Evolutionary conservation across 176 grass and related monocot genomes (phyloP).

Genomic region (Melocanna baccifera): DNA sequence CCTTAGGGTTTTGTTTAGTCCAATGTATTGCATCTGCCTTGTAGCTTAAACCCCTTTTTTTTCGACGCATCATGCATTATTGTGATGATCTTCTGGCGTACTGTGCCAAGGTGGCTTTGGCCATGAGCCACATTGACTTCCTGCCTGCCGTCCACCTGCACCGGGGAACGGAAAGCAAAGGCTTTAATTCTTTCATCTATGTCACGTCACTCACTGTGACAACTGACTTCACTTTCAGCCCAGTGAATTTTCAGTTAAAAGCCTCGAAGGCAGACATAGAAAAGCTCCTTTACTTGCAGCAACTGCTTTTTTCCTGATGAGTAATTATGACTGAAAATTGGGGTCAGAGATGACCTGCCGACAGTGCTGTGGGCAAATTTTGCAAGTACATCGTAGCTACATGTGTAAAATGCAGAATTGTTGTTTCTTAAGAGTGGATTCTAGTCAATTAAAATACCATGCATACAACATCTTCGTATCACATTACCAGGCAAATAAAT

Average conservation of each 20-base stretch:
- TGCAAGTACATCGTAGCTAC: background rate
- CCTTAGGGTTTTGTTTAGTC: background rate
- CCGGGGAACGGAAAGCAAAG: background rate
- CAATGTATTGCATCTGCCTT: background rate
- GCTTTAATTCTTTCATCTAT: background rate
- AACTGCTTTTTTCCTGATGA: background rate
- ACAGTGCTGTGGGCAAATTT: slow-evolving; percentile 3
- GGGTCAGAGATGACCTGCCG: background rate
- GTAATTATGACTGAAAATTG: slow-evolving; percentile 13
- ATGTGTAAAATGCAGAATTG: background rate
- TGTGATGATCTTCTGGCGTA: background rate
- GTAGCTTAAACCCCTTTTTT: background rate
- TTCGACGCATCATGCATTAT: background rate
- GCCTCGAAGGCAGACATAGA: background rate
- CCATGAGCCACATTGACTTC: slow-evolving; percentile 30
- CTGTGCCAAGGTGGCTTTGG: background rate
- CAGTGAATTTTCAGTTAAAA: slow-evolving; percentile 18
- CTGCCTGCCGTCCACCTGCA: slow-evolving; percentile 8
- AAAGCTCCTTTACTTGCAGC: slow-evolving; percentile 18
- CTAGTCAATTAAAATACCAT: background rate
- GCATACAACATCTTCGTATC: background rate
- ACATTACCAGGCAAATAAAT: background rate
- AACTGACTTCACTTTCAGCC: slow-evolving; percentile 22
- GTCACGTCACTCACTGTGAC: background rate
- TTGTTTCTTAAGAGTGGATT: background rate